Evolutionary conservation across 1,139 yeast genomes (phyloP).

Genomic region (Candida freyschussii): DNA sequence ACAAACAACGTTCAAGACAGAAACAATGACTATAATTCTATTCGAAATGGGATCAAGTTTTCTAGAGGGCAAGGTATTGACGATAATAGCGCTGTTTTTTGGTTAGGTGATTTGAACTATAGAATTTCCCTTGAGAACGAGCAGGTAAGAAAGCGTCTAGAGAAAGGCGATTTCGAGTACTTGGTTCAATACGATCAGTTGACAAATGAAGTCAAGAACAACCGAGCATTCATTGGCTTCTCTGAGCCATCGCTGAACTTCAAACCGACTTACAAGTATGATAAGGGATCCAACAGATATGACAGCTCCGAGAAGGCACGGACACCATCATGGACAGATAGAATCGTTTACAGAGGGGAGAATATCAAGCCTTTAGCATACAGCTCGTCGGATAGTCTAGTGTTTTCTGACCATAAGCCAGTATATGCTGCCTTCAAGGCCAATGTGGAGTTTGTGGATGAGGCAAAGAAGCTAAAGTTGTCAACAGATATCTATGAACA

Average conservation of each 20-base stretch:
- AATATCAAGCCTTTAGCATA: constrained; percentile 53
- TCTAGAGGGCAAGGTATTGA: constrained; percentile 46
- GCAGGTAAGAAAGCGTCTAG: constrained; percentile 50
- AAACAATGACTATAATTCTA: constrained; percentile 72
- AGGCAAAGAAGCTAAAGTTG: constrained; percentile 44
- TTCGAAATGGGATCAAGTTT: constrained; percentile 41
- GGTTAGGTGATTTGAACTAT: constrained; percentile 93
- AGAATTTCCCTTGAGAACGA: constrained; percentile 69
- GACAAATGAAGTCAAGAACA: constrained; percentile 61
- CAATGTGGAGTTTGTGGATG: constrained; percentile 62
- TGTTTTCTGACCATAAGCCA: constrained; percentile 86
- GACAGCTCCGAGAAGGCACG: constrained; percentile 90
- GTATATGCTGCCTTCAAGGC: constrained; percentile 72
- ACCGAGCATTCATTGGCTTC: constrained; percentile 69
- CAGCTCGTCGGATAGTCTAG: constrained; percentile 47
- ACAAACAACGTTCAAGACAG: constrained; percentile 71
- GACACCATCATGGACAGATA: constrained; percentile 96
- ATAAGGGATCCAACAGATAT: constrained; percentile 69
- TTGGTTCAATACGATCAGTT: constrained; percentile 76
- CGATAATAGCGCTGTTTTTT: constrained; percentile 83
- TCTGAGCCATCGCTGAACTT: constrained; percentile 74
- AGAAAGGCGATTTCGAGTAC: constrained; percentile 44
- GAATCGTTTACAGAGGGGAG: constrained; percentile 65
- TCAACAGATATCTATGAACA: constrained; percentile 47
- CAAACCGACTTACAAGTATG: constrained; percentile 90